Percentiles rank a stretch among this genome's conserved stretches.
Evolutionary conservation across 2,329 filamentous ascomycete species (phyloP).

Genomic region (Bipolaris zeicola): DNA sequence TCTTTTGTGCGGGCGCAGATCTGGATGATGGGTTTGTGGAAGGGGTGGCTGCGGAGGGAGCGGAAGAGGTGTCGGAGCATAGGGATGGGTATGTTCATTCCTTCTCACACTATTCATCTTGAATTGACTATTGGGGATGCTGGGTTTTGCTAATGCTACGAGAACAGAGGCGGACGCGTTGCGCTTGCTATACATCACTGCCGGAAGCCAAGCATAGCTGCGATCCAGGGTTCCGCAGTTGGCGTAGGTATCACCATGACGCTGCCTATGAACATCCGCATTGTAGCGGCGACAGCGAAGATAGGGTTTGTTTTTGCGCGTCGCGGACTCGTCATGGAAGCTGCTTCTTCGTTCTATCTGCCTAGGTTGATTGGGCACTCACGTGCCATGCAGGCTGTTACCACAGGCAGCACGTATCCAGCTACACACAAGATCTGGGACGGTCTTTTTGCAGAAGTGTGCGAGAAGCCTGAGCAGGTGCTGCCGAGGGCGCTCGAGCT

Average conservation of each 20-base stretch:
- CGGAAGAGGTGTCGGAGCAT: slow-evolving; percentile 56
- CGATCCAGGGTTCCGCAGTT: slow-evolving; percentile 62
- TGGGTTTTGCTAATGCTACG: neutral
- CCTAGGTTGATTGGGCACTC: slow-evolving; percentile 70
- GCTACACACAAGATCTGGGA: slow-evolving; percentile 58
- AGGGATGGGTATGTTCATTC: slow-evolving; percentile 56
- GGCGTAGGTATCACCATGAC: slow-evolving; percentile 66
- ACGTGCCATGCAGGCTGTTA: slow-evolving; percentile 68
- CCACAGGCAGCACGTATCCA: slow-evolving; percentile 67
- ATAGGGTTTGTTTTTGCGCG: slow-evolving; percentile 77
- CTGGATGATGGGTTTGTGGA: slow-evolving; percentile 58
- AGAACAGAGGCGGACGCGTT: slow-evolving; percentile 51
- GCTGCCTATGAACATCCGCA: slow-evolving; percentile 61
- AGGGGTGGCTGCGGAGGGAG: slow-evolving; percentile 47
- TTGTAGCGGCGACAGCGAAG: slow-evolving; percentile 63
- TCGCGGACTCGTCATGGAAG: slow-evolving; percentile 74
- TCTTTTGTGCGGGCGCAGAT: slow-evolving; percentile 64
- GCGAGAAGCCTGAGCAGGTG: slow-evolving; percentile 64
- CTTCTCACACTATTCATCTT: neutral
- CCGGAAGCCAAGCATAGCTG: slow-evolving; percentile 62
- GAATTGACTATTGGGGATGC: neutral
- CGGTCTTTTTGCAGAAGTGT: slow-evolving; percentile 69
- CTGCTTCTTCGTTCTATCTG: slow-evolving; percentile 72
- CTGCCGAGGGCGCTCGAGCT: slow-evolving; percentile 68
- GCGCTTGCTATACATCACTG: slow-evolving; percentile 62